These are phyloP conservation scores for Berberis vulgaris DNA, from an alignment of 164 flowering plant species.

Conservation along the genomic window DNA sequence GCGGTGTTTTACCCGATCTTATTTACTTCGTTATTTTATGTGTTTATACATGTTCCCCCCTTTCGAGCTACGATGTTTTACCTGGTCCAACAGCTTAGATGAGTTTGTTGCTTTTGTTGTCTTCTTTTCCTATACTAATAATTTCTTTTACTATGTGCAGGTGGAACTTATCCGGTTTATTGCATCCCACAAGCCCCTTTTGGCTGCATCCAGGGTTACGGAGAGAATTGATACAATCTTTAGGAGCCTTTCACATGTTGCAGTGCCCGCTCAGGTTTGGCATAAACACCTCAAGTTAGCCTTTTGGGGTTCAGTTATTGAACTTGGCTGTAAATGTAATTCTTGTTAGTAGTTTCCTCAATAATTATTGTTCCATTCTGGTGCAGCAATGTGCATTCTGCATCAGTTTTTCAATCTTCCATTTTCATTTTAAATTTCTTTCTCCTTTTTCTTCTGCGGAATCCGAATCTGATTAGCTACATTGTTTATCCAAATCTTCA, in stretches of 20 bases:
- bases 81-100: not conserved
- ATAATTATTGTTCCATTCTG: not conserved
- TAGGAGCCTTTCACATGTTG: slow-evolving; percentile 31
- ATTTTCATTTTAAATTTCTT: not conserved
- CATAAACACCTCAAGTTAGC: not conserved
- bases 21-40: too few relatives aligned
- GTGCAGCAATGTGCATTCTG: not conserved
- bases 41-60: too few relatives aligned
- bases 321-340: not conserved
- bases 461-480: too few relatives aligned
- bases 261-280: slow-evolving; percentile 54
- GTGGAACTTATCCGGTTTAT: slow-evolving; percentile 66
- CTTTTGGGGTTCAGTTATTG: not conserved
- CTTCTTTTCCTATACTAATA: not conserved
- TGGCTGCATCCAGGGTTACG: slow-evolving; percentile 57
- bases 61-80: too few relatives aligned
- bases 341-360: not conserved
- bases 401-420: not conserved
- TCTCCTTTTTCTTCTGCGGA: too few relatives aligned
- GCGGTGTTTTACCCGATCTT: not conserved
- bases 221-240: slow-evolving; percentile 52
- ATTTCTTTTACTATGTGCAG: slow-evolving; percentile 31
- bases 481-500: slow-evolving; percentile 16
- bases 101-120: not conserved
- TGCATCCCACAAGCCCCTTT: slow-evolving; percentile 58